Conservation (phyloP, 2,329 filamentous ascomycete species). For the Aspergillus hortae region DNA sequence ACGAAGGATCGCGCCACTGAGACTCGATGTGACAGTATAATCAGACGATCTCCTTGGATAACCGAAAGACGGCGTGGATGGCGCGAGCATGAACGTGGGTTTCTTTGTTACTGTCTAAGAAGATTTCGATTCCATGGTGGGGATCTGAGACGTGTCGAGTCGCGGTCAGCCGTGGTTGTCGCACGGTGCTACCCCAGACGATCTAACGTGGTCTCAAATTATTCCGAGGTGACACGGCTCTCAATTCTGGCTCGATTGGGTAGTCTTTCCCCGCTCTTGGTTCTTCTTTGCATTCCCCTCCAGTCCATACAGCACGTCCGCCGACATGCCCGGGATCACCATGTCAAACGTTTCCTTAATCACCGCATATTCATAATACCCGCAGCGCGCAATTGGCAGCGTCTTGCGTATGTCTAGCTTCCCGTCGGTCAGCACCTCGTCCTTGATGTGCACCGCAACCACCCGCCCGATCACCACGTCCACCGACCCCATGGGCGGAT, state of each 20-base stretch:
- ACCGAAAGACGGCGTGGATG: neutral
- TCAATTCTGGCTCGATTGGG: neutral
- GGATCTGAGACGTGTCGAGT: no score
- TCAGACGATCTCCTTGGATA: neutral
- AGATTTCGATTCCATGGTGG: no score
- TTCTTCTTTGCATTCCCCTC: conserved; percentile 35
- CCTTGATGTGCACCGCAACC: conserved; percentile 55
- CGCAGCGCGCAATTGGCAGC: conserved; percentile 57
- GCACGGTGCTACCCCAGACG: no score
- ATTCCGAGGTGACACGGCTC: no score
- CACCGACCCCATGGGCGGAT: conserved; percentile 55
- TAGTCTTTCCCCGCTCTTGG: conserved; percentile 2
- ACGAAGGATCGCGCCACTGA: neutral
- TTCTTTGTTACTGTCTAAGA: no score
- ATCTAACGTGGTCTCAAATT: no score
- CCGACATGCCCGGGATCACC: conserved; percentile 42
- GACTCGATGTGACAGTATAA: neutral
- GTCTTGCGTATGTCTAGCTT: conserved; percentile 56
- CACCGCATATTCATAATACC: conserved; percentile 59
- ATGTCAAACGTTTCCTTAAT: conserved; percentile 58
- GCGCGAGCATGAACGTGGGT: no score
- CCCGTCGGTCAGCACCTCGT: conserved; percentile 53
- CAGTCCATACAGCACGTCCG: conserved; percentile 36
- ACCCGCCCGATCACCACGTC: conserved; percentile 58
- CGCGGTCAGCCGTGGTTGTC: no score